Evolutionary conservation across 1,139 yeast species (phyloP), one percentile per base, ranked within the genome.

Genomic region (Eremothecium sinecaudum): DNA sequence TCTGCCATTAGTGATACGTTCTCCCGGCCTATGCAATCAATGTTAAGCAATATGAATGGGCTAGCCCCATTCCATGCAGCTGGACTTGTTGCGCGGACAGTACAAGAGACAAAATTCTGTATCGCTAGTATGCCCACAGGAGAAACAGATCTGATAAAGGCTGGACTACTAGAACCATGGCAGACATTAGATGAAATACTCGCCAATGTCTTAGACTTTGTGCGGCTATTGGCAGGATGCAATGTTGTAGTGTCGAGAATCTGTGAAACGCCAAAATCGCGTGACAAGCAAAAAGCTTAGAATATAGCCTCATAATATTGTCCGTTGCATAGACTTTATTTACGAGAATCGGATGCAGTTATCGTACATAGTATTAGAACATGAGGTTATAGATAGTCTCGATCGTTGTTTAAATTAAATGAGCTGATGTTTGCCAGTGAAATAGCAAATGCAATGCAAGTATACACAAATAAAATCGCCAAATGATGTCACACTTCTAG

Each of bases 161-260:
- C 15, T 3, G 56, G 56, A 3, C 14, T 37, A 2, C 14, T 53
- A 9, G 57, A 53, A 23, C 54, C 57, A 4, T 50, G 54, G 55
- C 43, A 38, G 24, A 42, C 38, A 22, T 28, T 48, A 12, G 53
- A 50, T 31, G 24, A 34, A 11, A 36, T 44, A 15, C 29, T 53
- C 8, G 20, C 35, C 5, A 38, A 38, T 15, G 45, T 48, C 2
- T 23, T 41, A 5, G 30, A 24, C 8, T 51, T 50, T 30, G 31
- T 51, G 19, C 39, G 33, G 20, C 28, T 50, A 18, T 21, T 45
- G 3, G 33, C 48, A 18, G 45, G 51, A 31, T 48, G 54, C 31
- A 39, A 44, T 21, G 42, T 41, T 4, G 34, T 45, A 10, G 40
- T 52, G 18, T 37, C 54, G 8, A 40, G 40, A 27, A 37, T 50